phyloP scores from a whole-genome alignment of 441 rosid species.

The Eutrema salsugineum region DNA sequence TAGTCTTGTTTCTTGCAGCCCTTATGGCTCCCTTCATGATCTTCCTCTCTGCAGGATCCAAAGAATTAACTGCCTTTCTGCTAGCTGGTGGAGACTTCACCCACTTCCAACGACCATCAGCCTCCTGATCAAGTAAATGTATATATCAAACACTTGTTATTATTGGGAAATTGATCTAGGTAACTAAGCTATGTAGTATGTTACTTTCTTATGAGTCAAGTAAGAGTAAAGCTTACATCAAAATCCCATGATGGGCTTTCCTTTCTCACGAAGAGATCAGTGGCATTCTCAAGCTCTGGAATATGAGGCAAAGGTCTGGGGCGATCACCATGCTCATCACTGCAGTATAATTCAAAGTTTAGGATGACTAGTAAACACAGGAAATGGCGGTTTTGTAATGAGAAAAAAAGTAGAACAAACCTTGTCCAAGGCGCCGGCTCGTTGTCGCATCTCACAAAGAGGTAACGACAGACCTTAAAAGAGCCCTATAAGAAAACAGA shows the following conservation, averaged over 20 bases:
- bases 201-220: not conserved
- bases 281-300: constrained; percentile 52
- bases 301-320: constrained; percentile 72
- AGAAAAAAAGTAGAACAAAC: constrained; percentile 33
- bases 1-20: not conserved
- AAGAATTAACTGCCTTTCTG: constrained; percentile 31
- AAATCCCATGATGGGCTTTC: constrained; percentile 78
- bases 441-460: constrained; percentile 89
- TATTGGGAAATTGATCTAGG: not conserved
- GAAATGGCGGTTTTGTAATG: not conserved
- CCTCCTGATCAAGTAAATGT: constrained; percentile 37
- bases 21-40: not conserved
- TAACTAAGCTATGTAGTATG: not conserved
- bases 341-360: constrained; percentile 18
- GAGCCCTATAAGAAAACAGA: constrained; percentile 15
- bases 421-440: constrained; percentile 95
- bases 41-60: constrained; percentile 35
- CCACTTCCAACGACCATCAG: constrained; percentile 69
- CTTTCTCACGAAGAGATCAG: constrained; percentile 55
- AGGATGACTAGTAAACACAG: not conserved
- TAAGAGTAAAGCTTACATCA: constrained; percentile 42
- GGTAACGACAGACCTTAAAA: constrained; percentile 43
- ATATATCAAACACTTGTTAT: not conserved
- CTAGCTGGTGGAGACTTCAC: constrained; percentile 62
- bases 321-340: constrained; percentile 72